Evolutionary conservation across 2,329 filamentous ascomycete genomes (phyloP).

Genomic region (Calonectria pseudoreteaudii): DNA sequence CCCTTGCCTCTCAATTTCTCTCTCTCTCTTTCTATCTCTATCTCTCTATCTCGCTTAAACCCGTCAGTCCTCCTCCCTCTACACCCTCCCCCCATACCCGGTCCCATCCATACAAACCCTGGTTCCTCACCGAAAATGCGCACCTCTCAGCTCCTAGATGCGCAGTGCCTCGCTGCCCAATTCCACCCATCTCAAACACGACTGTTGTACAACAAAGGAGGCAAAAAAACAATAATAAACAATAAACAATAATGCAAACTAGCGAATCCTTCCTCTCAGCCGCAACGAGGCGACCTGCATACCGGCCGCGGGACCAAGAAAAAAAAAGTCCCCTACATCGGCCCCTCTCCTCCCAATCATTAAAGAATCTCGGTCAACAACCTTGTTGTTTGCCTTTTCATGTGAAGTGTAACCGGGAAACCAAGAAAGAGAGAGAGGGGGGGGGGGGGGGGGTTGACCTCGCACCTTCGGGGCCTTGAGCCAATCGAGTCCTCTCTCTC

Average conservation of each 20-base stretch:
- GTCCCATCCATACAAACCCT: background rate
- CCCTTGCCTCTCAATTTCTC: background rate
- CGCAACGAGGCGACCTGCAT: background rate
- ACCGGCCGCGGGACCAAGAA: background rate
- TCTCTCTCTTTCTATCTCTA: too few relatives aligned
- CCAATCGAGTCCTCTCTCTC: background rate
- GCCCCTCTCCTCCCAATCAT: background rate
- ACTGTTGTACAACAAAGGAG: background rate
- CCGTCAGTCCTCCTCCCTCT: background rate
- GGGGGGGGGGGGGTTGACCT: background rate
- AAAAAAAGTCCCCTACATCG: background rate
- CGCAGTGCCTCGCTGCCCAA: conserved; percentile 5
- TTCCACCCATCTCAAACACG: background rate
- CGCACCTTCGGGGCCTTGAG: background rate
- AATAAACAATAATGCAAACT: background rate
- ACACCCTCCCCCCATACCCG: background rate
- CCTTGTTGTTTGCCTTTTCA: background rate
- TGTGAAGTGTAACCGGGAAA: background rate
- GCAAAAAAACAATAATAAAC: background rate
- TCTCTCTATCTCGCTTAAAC: background rate
- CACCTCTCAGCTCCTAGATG: background rate
- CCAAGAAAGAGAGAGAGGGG: too few relatives aligned
- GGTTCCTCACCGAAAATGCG: background rate
- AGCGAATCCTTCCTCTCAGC: background rate
- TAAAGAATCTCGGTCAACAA: background rate